A percentile compares a stretch with the other conserved stretches of the same genome.
phyloP scores from a whole-genome alignment of 495 filamentous ascomycete species.

The Penicillium cosmopolitanum region DNA sequence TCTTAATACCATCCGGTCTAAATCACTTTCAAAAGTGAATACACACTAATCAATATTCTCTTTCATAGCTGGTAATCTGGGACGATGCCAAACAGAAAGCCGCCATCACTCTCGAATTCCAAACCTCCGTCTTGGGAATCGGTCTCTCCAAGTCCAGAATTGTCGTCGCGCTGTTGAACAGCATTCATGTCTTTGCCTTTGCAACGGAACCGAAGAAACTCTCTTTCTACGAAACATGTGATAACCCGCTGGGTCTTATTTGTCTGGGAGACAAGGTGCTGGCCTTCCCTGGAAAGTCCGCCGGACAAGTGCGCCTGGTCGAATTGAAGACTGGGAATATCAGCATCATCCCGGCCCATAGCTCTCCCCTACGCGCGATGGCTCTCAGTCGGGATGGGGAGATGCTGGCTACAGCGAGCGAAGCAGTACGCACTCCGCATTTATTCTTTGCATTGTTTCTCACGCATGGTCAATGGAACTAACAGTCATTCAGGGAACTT shows the following conservation, averaged over 20 bases:
- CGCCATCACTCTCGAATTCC: slow-evolving; percentile 73
- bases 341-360: slow-evolving; percentile 92
- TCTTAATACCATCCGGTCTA: no score
- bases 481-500: slow-evolving; percentile 65
- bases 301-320: slow-evolving; percentile 91
- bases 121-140: slow-evolving; percentile 74
- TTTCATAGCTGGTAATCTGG: slow-evolving; percentile 80
- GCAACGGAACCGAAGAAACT: slow-evolving; percentile 73
- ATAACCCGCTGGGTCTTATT: slow-evolving; percentile 83
- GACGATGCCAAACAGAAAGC: slow-evolving; percentile 80
- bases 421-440: slow-evolving; percentile 58
- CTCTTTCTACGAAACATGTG: slow-evolving; percentile 79
- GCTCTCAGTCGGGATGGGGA: slow-evolving; percentile 79
- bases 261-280: slow-evolving; percentile 72
- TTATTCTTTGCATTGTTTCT: background rate
- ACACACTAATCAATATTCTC: background rate
- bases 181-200: slow-evolving; percentile 83
- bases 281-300: slow-evolving; percentile 80
- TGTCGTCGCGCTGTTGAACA: slow-evolving; percentile 80
- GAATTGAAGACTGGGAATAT: slow-evolving; percentile 81
- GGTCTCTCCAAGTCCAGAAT: slow-evolving; percentile 78
- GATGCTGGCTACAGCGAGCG: slow-evolving; percentile 86
- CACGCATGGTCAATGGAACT: background rate
- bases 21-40: no score
- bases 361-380: slow-evolving; percentile 76